Evolutionary conservation across 1,139 yeast genomes (phyloP), one percentile per base, ranked within the genome.

Genomic region (Saccharomycopsis hybrid): DNA sequence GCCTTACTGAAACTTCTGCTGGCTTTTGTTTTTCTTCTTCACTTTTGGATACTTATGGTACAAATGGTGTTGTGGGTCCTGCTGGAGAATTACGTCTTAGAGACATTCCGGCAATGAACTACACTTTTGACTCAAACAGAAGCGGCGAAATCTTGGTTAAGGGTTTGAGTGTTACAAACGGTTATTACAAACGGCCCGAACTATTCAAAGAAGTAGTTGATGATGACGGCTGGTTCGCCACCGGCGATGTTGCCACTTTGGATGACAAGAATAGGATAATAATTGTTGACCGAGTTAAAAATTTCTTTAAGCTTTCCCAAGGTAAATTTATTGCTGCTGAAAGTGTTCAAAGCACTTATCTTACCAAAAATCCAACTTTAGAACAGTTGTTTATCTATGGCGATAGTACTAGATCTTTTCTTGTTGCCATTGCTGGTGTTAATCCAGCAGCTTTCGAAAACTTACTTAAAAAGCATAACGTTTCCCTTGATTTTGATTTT

Each of bases 271-370:
- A 74, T 39, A 65, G 73, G 55, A 61, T 77, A 11, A 68, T 58
- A 48, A 72, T 77, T 47, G 67, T 77, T 54, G 82, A 77, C 58
- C 62, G 82, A 56, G 80, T 76, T 33, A 77, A 77, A 64, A 77
- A 76, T 60, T 76, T 76, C 63, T 77, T 75, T 67, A 77, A 77
- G 59, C 66, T 77, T 58, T 65, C 80, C 4, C 81, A 77, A 62
- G 82, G 82, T 56, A 81, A 77, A 60, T 77, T 77, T 61, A 71
- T 77, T 47, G 74, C 80, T 7, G 78, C 79, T 13, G 82, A 77
- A 58, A 74, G 71, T 58, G 70, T 76, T 54, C 81, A 77, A 58
- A 76, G 73, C 60, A 64, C 67, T 31, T 76, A 76, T 57, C 63
- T 75, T 40, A 66, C 76, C 1, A 61, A 64, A 46, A 68, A 67